A percentile compares a stretch with the other conserved stretches of the same genome.
Conservation (phyloP, 805 yeast species). For the Monosporozyma servazzii region DNA sequence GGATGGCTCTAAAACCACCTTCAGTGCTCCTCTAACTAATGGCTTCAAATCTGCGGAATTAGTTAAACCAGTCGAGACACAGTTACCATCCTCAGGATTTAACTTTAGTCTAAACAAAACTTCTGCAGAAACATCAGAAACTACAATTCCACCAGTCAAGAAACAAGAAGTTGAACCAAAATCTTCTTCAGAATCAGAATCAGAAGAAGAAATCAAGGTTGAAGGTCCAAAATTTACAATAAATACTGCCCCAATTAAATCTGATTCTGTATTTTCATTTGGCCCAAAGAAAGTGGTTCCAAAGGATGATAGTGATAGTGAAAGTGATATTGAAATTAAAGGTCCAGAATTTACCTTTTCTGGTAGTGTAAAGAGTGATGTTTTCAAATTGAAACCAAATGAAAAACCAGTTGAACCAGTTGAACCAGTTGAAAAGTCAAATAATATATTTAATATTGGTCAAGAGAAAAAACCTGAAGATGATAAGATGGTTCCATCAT, state of each 20-base stretch:
- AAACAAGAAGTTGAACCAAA: neutral
- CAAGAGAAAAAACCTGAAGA: neutral
- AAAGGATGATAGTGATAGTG: conserved; percentile 27
- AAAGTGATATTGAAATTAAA: conserved; percentile 25
- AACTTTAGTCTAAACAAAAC: neutral
- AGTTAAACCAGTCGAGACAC: neutral
- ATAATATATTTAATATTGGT: conserved; percentile 3
- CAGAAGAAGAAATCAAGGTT: conserved; percentile 53
- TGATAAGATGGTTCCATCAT: neutral
- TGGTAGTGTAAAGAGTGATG: conserved; percentile 28
- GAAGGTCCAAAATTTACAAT: conserved; percentile 64
- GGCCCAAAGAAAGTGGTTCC: conserved; percentile 19
- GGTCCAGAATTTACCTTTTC: conserved; percentile 36
- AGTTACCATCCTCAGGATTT: conserved; percentile 1
- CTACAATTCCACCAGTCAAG: neutral
- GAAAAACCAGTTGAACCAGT: neutral
- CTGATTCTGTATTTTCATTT: conserved; percentile 43
- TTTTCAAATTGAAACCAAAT: conserved; percentile 26
- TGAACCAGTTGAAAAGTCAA: conserved; percentile 14
- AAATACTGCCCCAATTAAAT: conserved; percentile 38
- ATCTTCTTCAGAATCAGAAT: conserved; percentile 10
- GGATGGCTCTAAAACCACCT: conserved; percentile 1
- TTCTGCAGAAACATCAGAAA: neutral
- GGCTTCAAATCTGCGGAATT: neutral
- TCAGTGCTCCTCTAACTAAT: neutral